Evolutionary conservation across 192 early-diverging fungal genomes (phyloP), one percentile per base, ranked within the genome.

Genomic region (Coemansia sp.): DNA sequence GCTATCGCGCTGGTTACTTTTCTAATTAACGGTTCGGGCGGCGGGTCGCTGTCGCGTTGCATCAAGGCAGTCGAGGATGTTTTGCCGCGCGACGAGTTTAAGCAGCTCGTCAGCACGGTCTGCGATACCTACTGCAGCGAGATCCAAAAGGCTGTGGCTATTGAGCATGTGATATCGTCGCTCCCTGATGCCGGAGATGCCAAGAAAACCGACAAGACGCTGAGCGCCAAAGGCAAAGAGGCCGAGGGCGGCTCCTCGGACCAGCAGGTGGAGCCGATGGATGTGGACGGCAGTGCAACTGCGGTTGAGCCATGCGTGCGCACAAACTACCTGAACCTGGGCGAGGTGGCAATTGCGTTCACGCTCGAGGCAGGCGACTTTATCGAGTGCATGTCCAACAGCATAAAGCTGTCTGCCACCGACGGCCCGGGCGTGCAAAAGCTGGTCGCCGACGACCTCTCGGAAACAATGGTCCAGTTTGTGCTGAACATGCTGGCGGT

Each of bases 301-400:
- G 46, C 56, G 1, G 38, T 62, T 18, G 60, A 69, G 47, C 56
- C 66, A 14, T 79, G 53, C 50, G 53, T 64, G 6, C 40, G 60
- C 8, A 48, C 52, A 10, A 79, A 79, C 66, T 61, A 62, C 45
- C 38, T 60, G 25, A 73, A 58, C 33, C 60, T 79, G 27, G 62
- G 66, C 28, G 76, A 79, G 32, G 59, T 65, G 1, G 66, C 67
- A 6, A 64, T 79, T 38, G 40, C 70, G 4, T 65, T 73, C 44
- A 60, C 76, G 14, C 45, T 73, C 9, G 65, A 73, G 62, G 46
- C 66, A 0, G 70, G 70, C 29, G 70, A 79, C 35, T 68, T 73
- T 58, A 69, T 79, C 21, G 76, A 79, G 70, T 69, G 69, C 52
- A 64, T 72, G 35, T 79, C 76, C 5, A 79, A 73, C 58, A 79